Evolutionary conservation across 257 asterid genomes (phyloP).

Genomic region (Ligustrum vulgare): DNA sequence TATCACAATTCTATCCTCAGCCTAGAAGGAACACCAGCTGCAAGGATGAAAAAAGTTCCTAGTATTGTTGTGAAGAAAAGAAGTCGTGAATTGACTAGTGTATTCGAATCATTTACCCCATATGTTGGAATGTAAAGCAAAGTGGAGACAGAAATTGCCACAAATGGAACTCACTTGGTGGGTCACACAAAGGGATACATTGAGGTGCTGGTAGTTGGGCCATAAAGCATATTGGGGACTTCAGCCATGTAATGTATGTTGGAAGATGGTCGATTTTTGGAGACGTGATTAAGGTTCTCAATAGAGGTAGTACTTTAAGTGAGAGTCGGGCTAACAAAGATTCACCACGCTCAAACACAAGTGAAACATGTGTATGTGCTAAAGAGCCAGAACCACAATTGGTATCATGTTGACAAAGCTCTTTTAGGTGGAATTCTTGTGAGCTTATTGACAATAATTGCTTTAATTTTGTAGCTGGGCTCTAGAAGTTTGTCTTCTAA

Average conservation of each 20-base stretch:
- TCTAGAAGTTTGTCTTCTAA: conserved; percentile 29
- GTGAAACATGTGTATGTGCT: conserved; percentile 53
- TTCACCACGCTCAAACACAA: conserved; percentile 37
- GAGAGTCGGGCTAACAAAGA: conserved; percentile 26
- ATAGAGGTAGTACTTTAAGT: conserved; percentile 24
- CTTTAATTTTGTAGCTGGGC: conserved; percentile 42
- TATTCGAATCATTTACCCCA: conserved; percentile 90
- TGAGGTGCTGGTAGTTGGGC: conserved; percentile 84
- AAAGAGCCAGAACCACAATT: conserved; percentile 51
- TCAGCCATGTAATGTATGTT: conserved; percentile 76
- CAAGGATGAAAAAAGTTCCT: too few relatives aligned
- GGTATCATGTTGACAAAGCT: conserved; percentile 57
- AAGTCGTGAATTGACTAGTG: conserved; percentile 80
- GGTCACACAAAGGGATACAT: conserved; percentile 98
- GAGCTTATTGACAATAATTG: conserved; percentile 58
- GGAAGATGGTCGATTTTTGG: conserved; percentile 98
- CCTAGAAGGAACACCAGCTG: conserved; percentile 94
- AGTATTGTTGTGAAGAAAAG: conserved; percentile 83
- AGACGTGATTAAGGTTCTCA: conserved; percentile 71
- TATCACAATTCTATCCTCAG: conserved; percentile 90
- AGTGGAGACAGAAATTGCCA: conserved; percentile 77
- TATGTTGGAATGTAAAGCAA: conserved; percentile 80
- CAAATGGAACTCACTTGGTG: conserved; percentile 94
- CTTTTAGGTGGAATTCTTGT: conserved; percentile 55
- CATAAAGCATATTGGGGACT: conserved; percentile 78